Percentiles rank a stretch among this genome's conserved stretches.
Conservation (phyloP, 306 rosid species). For the Trichosanthes truncata region DNA sequence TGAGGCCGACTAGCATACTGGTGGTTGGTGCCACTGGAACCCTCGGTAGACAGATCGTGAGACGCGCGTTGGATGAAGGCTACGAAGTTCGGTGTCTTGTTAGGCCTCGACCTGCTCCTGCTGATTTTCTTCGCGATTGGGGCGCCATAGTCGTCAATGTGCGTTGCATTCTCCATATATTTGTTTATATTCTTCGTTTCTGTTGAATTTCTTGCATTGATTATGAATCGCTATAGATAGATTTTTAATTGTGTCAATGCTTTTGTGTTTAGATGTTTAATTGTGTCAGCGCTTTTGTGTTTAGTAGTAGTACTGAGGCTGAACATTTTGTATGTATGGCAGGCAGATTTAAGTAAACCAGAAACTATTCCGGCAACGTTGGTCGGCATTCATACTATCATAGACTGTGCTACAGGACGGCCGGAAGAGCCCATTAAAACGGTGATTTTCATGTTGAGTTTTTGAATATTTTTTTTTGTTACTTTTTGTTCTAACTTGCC, state of each 20-base stretch:
- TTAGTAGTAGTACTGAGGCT: neutral
- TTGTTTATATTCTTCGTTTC: neutral
- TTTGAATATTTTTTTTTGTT: neutral
- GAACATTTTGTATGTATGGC: constrained; percentile 9
- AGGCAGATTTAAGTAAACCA: constrained; percentile 87
- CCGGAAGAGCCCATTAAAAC: constrained; percentile 92
- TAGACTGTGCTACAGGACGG: constrained; percentile 95
- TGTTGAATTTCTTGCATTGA: neutral
- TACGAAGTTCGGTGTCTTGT: constrained; percentile 89
- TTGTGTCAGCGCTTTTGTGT: neutral
- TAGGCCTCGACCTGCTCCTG: constrained; percentile 96
- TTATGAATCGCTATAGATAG: neutral
- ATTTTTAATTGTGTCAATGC: neutral
- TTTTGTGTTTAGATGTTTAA: neutral
- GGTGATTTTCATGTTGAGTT: constrained; percentile 21
- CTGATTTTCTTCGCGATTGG: constrained; percentile 96
- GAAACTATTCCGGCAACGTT: constrained; percentile 90
- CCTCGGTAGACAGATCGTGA: constrained; percentile 82
- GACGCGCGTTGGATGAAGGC: constrained; percentile 91
- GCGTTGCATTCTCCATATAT: neutral
- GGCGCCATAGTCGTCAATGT: constrained; percentile 91
- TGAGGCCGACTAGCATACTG: constrained; percentile 62
- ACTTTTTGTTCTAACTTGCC: neutral
- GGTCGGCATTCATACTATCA: constrained; percentile 81
- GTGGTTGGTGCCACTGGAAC: constrained; percentile 89